A percentile compares a stretch with the other conserved stretches of the same genome.
These are phyloP conservation scores for Coprinopsis marcescibilis DNA, from an alignment of 768 basidiomycete species.

Conservation along the genomic window DNA sequence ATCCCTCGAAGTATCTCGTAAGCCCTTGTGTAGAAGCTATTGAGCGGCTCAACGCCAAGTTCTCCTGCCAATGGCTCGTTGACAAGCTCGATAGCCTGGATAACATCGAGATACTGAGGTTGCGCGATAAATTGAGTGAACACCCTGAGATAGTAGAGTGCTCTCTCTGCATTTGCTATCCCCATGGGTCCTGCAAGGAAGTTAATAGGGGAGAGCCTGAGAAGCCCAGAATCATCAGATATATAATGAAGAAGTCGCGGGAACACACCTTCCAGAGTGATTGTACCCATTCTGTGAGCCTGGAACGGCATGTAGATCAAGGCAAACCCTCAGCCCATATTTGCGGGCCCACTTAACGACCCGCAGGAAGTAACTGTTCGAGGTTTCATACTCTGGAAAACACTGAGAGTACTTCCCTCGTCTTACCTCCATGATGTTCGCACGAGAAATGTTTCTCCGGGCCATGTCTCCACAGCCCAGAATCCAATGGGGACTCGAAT, in stretches of 20 bases:
- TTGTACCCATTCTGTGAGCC: constrained; percentile 69
- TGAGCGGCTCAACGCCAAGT: constrained; percentile 49
- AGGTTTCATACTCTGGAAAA: constrained; percentile 40
- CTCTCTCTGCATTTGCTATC: constrained; percentile 76
- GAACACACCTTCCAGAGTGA: constrained; percentile 50
- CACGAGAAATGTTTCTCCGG: constrained; percentile 4
- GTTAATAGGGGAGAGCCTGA: constrained; percentile 66
- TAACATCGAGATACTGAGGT: constrained; percentile 44
- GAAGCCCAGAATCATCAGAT: constrained; percentile 31
- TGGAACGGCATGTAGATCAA: constrained; percentile 73
- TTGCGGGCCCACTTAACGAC: constrained; percentile 79
- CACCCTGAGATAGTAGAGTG: constrained; percentile 69
- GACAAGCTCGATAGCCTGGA: constrained; percentile 55
- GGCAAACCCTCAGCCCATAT: constrained; percentile 72
- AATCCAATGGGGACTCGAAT: constrained; percentile 3
- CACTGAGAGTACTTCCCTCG: no score
- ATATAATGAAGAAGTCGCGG: background rate
- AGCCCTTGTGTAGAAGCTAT: constrained; percentile 53
- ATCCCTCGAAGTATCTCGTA: constrained; percentile 57
- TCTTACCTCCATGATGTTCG: constrained; percentile 7
- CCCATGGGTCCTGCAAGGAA: constrained; percentile 74
- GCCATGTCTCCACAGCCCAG: constrained; percentile 7
- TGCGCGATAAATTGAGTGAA: constrained; percentile 79
- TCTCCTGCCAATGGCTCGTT: constrained; percentile 46
- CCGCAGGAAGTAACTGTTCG: constrained; percentile 73